phyloP scores from a whole-genome alignment of 768 basidiomycete genomes.

The Macrocybe gigantea region DNA sequence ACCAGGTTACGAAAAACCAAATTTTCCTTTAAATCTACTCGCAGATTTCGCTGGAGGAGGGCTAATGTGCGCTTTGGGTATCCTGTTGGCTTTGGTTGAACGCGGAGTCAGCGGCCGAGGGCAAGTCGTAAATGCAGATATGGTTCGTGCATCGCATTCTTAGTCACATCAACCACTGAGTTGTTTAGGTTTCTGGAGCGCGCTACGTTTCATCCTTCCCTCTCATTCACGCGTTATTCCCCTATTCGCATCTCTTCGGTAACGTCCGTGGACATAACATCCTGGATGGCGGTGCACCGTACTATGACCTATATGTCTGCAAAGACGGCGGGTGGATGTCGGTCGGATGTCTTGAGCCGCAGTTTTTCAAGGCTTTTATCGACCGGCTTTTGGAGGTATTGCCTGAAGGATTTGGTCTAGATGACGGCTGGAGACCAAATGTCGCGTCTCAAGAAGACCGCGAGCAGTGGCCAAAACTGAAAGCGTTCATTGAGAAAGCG shows the following conservation, averaged over 20 bases:
- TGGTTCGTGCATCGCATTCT: slow-evolving; percentile 38
- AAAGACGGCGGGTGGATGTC: slow-evolving; percentile 72
- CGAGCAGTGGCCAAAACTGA: slow-evolving; percentile 52
- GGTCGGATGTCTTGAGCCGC: slow-evolving; percentile 70
- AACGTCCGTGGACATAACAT: slow-evolving; percentile 48
- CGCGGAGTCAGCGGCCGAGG: slow-evolving; percentile 60
- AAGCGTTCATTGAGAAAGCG: slow-evolving; percentile 53
- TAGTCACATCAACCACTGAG: no score
- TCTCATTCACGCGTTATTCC: slow-evolving; percentile 40
- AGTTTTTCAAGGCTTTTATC: slow-evolving; percentile 63
- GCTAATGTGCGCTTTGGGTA: slow-evolving; percentile 62
- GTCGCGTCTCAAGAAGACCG: slow-evolving; percentile 36
- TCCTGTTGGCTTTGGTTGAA: slow-evolving; percentile 71
- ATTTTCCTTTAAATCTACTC: slow-evolving; percentile 69
- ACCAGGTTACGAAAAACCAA: slow-evolving; percentile 61
- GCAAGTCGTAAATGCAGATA: slow-evolving; percentile 70
- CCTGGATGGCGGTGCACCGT: slow-evolving; percentile 76
- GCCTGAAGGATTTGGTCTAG: slow-evolving; percentile 33
- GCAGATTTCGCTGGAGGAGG: slow-evolving; percentile 86
- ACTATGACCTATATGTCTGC: slow-evolving; percentile 71
- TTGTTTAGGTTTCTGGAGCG: slow-evolving; percentile 65
- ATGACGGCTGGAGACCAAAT: slow-evolving; percentile 52
- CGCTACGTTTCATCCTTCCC: slow-evolving; percentile 76
- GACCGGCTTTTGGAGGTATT: slow-evolving; percentile 46
- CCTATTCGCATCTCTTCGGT: slow-evolving; percentile 28